phyloP scores from a whole-genome alignment of 257 asterid genomes.

The Plectranthus barbatus region DNA sequence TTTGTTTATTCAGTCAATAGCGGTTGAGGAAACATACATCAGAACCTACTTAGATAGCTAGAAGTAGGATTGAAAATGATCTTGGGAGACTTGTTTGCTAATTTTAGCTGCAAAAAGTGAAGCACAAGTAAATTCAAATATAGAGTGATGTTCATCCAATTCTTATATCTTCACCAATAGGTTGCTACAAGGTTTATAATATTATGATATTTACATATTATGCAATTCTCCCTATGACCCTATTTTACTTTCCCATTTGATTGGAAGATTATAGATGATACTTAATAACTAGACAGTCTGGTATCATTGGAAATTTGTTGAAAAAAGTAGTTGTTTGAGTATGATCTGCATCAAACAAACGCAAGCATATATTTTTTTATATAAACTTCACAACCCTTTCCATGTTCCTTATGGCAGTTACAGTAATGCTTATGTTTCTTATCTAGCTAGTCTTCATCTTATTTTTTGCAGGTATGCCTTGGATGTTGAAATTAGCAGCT shows the following conservation, averaged over 20 bases:
- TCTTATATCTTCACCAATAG: neutral
- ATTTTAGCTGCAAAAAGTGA: neutral
- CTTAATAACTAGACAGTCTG: too few relatives aligned
- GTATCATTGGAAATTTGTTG: neutral
- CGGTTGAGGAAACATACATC: neutral
- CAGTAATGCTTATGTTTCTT: too few relatives aligned
- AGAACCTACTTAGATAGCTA: neutral
- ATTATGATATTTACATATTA: too few relatives aligned
- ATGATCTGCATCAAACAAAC: too few relatives aligned
- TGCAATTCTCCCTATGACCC: too few relatives aligned
- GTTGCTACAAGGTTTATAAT: too few relatives aligned
- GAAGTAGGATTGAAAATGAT: too few relatives aligned
- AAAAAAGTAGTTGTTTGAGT: neutral
- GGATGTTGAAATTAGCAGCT: constrained; percentile 78
- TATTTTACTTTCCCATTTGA: too few relatives aligned
- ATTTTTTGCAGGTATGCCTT: constrained; percentile 52
- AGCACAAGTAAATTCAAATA: neutral
- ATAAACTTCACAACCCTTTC: neutral
- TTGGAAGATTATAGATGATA: too few relatives aligned
- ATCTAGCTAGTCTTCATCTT: constrained; percentile 12
- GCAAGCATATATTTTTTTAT: too few relatives aligned
- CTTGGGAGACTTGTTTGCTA: neutral
- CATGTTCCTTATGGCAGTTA: neutral
- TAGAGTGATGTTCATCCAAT: neutral
- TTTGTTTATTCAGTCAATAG: neutral